Evolutionary conservation across 2,329 filamentous ascomycete species (phyloP), one percentile per base, ranked within the genome.

Genomic region (Chrysoporthe cubensis): DNA sequence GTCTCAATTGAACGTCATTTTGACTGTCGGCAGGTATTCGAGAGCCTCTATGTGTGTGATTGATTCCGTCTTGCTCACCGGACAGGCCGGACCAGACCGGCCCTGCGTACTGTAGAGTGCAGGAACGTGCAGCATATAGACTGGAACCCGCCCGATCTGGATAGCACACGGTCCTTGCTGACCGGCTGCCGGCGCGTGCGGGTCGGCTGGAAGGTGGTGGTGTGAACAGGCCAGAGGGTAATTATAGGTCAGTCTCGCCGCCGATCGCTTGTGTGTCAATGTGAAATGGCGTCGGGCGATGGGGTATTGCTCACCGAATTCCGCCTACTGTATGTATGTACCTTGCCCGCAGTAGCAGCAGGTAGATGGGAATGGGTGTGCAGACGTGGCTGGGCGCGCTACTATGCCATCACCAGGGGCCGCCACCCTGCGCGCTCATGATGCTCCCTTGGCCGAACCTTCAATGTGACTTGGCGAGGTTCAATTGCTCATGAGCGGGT

Each of bases 161-260:
- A 64, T 32, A 57, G 40, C 26, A n/a, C 62, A 40, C 42, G 42
- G 42, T 26, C 16, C 32, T 37, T 56, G 13, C 52, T 65, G 63
- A 65, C 52, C 63, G 63, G 52, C 54, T 50, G 54, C 54, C 63
- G 54, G 43, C 42, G 59, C 26, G 26, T 61, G 42, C 40, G 48
- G 59, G 42, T 50, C n/a, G 26, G 21, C 34, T 7, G 16, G 32
- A 7, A 21, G 43, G 21, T 57, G 26, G 26, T 26, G 62, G 52
- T 65, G 63, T 65, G 52, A 42, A 48, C 42, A 54, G 26, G 50
- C 21, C 8, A 57, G 11, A 40, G 18, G 26, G 18, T 58, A 58
- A 42, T 40, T 58, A 32, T 54, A 54, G 56, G 26, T 44, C 40
- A 18, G 40, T 50, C 42, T 65, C 16, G 18, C 18, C 48, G 60